Percentiles rank a stretch among this genome's conserved stretches.
Evolutionary conservation across 129 eudicot species (phyloP).

Genomic region (Flaveria ramosissima): DNA sequence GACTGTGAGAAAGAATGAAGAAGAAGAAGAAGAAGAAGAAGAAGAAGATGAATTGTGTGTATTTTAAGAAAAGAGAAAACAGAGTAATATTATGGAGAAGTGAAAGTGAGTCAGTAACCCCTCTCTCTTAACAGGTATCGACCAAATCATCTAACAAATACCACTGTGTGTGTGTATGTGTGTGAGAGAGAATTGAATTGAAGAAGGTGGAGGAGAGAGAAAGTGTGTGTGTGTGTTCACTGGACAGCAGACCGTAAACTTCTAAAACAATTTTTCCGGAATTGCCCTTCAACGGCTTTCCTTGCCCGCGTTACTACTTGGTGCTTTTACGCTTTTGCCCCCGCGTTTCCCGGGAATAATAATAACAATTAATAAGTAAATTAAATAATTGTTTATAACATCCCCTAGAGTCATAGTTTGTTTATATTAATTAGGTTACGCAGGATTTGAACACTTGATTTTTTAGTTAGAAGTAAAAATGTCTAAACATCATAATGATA

Average conservation of each 20-base stretch:
- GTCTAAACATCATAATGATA: too few relatives aligned
- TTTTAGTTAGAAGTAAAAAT: too few relatives aligned
- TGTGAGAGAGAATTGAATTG: constrained; percentile 15
- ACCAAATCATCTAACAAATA: constrained; percentile 28
- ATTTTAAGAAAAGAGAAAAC: constrained; percentile 20
- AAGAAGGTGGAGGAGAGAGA: constrained; percentile 20
- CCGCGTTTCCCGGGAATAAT: constrained; percentile 3
- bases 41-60: not conserved
- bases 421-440: too few relatives aligned
- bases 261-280: constrained; percentile 26
- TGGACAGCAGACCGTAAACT: constrained; percentile 20
- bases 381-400: too few relatives aligned
- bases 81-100: constrained; percentile 36
- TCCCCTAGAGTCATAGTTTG: too few relatives aligned
- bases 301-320: constrained; percentile 18
- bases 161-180: constrained; percentile 11
- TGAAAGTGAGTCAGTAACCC: constrained; percentile 71
- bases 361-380: too few relatives aligned
- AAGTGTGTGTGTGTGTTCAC: constrained; percentile 8
- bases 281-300: constrained; percentile 43
- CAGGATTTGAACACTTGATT: too few relatives aligned
- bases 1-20: constrained; percentile 13
- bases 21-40: not conserved
- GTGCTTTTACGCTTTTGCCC: constrained; percentile 19
- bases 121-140: constrained; percentile 15